A percentile compares a stretch with the other conserved stretches of the same genome.
Conservation (phyloP, 768 basidiomycete genomes). For the Termitomyces sp. region DNA sequence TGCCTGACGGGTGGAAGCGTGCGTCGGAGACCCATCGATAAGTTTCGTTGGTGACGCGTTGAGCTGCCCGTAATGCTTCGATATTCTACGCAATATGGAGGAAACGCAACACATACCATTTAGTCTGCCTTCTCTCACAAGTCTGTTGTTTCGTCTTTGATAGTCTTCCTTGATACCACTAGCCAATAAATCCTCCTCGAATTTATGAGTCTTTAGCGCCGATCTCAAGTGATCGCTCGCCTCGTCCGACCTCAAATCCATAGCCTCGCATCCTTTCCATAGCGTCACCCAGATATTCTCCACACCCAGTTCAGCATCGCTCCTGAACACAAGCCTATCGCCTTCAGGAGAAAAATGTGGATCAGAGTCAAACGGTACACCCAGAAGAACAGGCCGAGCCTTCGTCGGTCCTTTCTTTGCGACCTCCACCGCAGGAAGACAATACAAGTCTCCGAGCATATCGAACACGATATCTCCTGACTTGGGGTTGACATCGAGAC, state of each 20-base stretch:
- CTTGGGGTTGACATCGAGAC: conserved; percentile 66
- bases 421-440: conserved; percentile 43
- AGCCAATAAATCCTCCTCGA: conserved; percentile 43
- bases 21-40: conserved; percentile 67
- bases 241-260: conserved; percentile 40
- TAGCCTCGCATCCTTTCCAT: conserved; percentile 61
- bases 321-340: conserved; percentile 58
- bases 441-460: conserved; percentile 72
- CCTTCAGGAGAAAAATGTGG: conserved; percentile 70
- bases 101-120: conserved; percentile 27
- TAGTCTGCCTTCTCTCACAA: conserved; percentile 53
- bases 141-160: conserved; percentile 39
- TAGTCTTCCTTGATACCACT: conserved; percentile 46
- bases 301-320: conserved; percentile 66
- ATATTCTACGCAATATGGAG: neutral
- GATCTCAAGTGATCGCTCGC: conserved; percentile 23
- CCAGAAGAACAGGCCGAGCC: conserved; percentile 56
- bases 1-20: conserved; percentile 63
- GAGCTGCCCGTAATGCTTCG: conserved; percentile 19
- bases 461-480: conserved; percentile 71
- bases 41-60: conserved; percentile 66
- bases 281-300: conserved; percentile 71
- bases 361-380: conserved; percentile 66
- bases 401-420: conserved; percentile 18
- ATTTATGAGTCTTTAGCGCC: conserved; percentile 28